Evolutionary conservation across 75 land plant species (phyloP), one percentile per base, ranked within the genome.

Genomic region (Pseudotsuga menziesii): DNA sequence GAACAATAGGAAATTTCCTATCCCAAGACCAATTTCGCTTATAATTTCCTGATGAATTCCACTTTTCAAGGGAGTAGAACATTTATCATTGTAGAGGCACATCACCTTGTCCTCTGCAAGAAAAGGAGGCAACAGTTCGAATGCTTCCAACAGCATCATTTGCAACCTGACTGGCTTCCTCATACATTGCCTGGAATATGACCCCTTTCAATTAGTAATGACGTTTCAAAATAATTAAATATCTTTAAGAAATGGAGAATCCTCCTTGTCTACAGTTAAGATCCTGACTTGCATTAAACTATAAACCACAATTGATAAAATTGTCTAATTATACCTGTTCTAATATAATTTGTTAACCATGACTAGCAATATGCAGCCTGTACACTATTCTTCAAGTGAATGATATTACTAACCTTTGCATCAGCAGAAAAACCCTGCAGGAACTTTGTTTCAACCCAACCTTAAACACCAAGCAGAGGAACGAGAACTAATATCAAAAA

Each of bases 81-180:
- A 41, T 76, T 89, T 95, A 67, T 89, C 77, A 44, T 83, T 61
- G 70, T 92, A 92, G 69, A 90, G 56, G n/a, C 80, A 76, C 76
- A 89, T 84, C 56, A 95, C 91, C 75, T 92, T 92, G 61, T 88
- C 82, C 60, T 95, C 98, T 13, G 93, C 79, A 75, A 89, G 90
- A 92, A 77, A 92, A 95, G 55, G 98, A 95, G 2, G 93, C 89
- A 60, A 95, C 91, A 23, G 91, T 95, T 32, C 93, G 86, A 57
- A 92, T 95, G 78, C 95, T 86, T 58, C 91, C 82, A 22, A 94
- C 86, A 17, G 93, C 97, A 77, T 94, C 97, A 75, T 85, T 89
- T 22, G 93, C 98, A 25, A 95, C 90, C 74, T 91, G 93, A 76
- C 96, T 95, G 2, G 98, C 98, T 76, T 95, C 96, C 78, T 95